These are phyloP conservation scores for Yamadazyma akitaensis DNA, from an alignment of 805 yeast genomes.

Conservation along the genomic window DNA sequence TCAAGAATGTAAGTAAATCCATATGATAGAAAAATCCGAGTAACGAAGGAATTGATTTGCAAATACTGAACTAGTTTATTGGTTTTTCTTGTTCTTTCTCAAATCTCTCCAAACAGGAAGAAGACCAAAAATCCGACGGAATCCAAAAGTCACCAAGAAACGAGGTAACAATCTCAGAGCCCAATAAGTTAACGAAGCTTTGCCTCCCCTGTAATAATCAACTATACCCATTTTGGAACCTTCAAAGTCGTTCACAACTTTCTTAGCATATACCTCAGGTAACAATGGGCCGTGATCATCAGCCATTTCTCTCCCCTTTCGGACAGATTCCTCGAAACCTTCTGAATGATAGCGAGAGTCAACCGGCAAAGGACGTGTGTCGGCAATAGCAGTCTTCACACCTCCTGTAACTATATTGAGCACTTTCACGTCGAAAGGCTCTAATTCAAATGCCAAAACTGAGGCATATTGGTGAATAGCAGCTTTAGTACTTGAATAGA, in stretches of 20 bases:
- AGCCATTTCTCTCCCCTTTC: conserved; percentile 56
- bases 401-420: conserved; percentile 74
- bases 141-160: conserved; percentile 38
- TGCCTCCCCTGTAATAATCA: conserved; percentile 55
- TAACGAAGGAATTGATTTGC: too few species aligned
- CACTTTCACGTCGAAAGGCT: conserved; percentile 69
- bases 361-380: conserved; percentile 56
- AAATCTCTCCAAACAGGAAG: conserved; percentile 20
- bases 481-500: conserved; percentile 68
- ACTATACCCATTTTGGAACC: conserved; percentile 24
- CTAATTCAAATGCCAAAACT: conserved; percentile 60
- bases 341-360: conserved; percentile 50
- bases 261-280: conserved; percentile 54
- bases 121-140: conserved; percentile 36
- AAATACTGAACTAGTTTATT: too few species aligned
- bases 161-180: conserved; percentile 38
- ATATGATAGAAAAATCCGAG: too few species aligned
- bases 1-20: too few species aligned
- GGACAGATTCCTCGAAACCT: conserved; percentile 49
- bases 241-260: conserved; percentile 51
- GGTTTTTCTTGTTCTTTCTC: not conserved
- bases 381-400: conserved; percentile 68
- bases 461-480: conserved; percentile 73
- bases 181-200: conserved; percentile 37
- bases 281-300: conserved; percentile 55